Evolutionary conservation across 2,329 filamentous ascomycete species (phyloP).

Genomic region (Nemania diffusa): DNA sequence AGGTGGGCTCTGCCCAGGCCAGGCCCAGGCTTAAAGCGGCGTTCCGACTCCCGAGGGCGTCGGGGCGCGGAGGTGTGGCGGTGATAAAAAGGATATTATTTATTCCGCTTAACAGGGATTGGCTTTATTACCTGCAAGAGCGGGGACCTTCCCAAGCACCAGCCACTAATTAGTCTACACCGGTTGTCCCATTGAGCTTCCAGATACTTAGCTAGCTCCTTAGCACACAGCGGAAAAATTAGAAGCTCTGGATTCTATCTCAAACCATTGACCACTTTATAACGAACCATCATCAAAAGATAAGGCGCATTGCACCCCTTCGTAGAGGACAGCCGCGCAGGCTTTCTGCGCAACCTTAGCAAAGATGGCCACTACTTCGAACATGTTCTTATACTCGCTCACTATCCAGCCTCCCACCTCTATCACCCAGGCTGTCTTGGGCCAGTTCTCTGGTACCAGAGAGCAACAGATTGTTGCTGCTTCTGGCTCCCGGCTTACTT

Average conservation of each 20-base stretch:
- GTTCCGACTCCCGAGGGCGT: background rate
- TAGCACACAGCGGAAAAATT: slow-evolving; percentile 37
- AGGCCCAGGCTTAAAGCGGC: no score
- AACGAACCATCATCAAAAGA: background rate
- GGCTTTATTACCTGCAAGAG: background rate
- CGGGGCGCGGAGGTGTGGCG: background rate
- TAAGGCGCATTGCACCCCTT: slow-evolving; percentile 16
- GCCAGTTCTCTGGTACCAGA: slow-evolving; percentile 95
- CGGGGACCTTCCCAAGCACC: slow-evolving; percentile 16
- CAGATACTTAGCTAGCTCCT: background rate
- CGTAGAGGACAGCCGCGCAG: slow-evolving; percentile 46
- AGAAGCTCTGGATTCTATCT: slow-evolving; percentile 29
- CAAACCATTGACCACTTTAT: slow-evolving; percentile 12
- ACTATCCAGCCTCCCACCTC: slow-evolving; percentile 93
- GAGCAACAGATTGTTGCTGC: slow-evolving; percentile 98
- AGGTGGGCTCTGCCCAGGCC: no score
- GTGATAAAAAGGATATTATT: background rate
- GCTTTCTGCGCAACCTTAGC: slow-evolving; percentile 46
- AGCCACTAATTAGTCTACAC: slow-evolving; percentile 30
- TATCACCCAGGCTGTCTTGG: slow-evolving; percentile 88
- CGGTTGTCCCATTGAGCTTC: background rate
- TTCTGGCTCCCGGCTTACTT: slow-evolving; percentile 87
- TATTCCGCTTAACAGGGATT: slow-evolving; percentile 12
- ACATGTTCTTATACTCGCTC: slow-evolving; percentile 98
- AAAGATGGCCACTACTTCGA: slow-evolving; percentile 94